Conservation (phyloP, 2,329 filamentous ascomycete species). For the Aspergillus fischeri region DNA sequence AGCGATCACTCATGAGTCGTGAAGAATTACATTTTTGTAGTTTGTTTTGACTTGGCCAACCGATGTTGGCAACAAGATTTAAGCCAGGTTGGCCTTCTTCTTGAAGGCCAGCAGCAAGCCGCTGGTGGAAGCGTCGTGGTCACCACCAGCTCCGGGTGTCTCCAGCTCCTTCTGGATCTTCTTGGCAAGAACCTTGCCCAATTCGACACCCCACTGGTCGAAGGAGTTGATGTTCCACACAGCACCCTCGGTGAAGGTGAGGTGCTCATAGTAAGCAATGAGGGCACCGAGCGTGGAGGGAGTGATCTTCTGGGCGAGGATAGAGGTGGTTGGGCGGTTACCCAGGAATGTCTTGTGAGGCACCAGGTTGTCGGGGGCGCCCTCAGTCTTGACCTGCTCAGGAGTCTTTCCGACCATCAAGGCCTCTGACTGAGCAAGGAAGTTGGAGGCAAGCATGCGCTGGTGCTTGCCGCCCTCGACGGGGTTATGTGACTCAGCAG, state of each 20-base stretch:
- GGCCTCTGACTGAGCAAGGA: slow-evolving; percentile 48
- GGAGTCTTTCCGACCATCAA: slow-evolving; percentile 53
- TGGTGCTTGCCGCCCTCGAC: slow-evolving; percentile 90
- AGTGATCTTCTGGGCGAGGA: slow-evolving; percentile 89
- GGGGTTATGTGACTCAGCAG: slow-evolving; percentile 94
- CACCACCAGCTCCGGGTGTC: slow-evolving; percentile 60
- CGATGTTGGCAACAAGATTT: slow-evolving; percentile 6
- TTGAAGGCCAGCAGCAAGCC: slow-evolving; percentile 92
- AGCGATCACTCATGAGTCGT: slow-evolving; percentile 16
- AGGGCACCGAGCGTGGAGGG: slow-evolving; percentile 88
- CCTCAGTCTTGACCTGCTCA: slow-evolving; percentile 46
- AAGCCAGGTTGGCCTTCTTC: slow-evolving; percentile 57
- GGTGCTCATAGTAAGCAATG: slow-evolving; percentile 98
- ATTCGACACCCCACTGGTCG: slow-evolving; percentile 98
- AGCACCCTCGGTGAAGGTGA: slow-evolving; percentile 95
- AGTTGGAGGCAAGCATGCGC: slow-evolving; percentile 55
- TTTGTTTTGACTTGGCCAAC: slow-evolving; percentile 1
- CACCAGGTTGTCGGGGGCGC: slow-evolving; percentile 56
- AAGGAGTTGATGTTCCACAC: slow-evolving; percentile 99
- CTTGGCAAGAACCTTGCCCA: slow-evolving; percentile 94
- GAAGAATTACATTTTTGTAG: slow-evolving; percentile 14
- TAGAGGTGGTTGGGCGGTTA: slow-evolving; percentile 94
- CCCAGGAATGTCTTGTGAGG: slow-evolving; percentile 99
- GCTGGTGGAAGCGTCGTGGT: slow-evolving; percentile 83
- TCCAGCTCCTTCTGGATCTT: slow-evolving; percentile 85